These are phyloP conservation scores for Exserohilum rostratum DNA, from an alignment of 2,329 filamentous ascomycete species.

Conservation along the genomic window DNA sequence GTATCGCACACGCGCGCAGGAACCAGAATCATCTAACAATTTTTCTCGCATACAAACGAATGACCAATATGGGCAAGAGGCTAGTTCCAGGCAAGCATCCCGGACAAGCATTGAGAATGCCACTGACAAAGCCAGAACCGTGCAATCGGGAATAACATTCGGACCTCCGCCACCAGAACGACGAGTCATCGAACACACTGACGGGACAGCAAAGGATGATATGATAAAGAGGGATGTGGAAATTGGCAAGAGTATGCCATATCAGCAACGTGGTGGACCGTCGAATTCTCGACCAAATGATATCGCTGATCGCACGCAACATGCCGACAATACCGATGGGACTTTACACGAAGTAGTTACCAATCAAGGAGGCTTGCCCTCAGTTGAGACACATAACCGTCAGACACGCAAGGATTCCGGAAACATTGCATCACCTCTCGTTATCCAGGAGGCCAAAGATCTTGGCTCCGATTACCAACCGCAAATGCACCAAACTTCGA, in stretches of 20 bases:
- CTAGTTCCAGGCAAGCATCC: neutral
- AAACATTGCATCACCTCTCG: neutral
- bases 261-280: neutral
- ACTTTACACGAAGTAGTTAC: neutral
- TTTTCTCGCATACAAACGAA: neutral
- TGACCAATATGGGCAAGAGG: neutral
- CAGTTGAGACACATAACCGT: neutral
- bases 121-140: slow-evolving; percentile 3
- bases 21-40: too few species aligned
- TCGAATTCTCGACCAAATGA: slow-evolving; percentile 8
- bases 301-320: neutral
- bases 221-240: slow-evolving; percentile 6
- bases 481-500: neutral
- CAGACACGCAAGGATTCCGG: neutral
- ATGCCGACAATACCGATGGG: neutral
- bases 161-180: neutral
- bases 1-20: neutral
- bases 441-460: neutral
- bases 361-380: neutral
- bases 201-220: neutral
- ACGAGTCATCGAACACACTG: neutral
- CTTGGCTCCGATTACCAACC: neutral
- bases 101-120: neutral
- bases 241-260: neutral
- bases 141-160: neutral